Evolutionary conservation across 163 green algal genomes (phyloP).

Genomic region (Scenedesmus sp.): DNA sequence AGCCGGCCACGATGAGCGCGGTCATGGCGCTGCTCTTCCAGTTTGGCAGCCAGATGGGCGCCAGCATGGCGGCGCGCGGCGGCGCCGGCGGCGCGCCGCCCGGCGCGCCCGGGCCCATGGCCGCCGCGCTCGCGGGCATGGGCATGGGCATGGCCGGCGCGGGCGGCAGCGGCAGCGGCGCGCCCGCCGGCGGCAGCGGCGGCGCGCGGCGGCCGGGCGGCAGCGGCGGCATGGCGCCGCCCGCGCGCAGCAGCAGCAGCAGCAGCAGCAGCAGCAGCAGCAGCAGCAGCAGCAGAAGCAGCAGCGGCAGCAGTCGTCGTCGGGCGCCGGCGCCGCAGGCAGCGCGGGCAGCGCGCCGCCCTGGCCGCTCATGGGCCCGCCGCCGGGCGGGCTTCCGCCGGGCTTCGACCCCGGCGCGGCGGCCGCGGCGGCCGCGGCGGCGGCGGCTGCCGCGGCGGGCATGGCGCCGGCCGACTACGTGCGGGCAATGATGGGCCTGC

Average conservation of each 20-base stretch:
- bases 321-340: too few relatives aligned
- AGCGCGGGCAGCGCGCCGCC: too few relatives aligned
- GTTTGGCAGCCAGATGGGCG: conserved; percentile 38
- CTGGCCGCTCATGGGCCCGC: too few relatives aligned
- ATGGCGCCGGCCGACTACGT: conserved; percentile 21
- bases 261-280: neutral
- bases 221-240: neutral
- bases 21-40: conserved; percentile 38
- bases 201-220: neutral
- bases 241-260: conserved; percentile 18
- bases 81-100: neutral
- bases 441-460: neutral
- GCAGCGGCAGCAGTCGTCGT: conserved; percentile 19
- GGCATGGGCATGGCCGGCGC: neutral
- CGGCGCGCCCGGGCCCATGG: neutral
- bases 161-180: neutral
- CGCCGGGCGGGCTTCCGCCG: too few relatives aligned
- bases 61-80: conserved; percentile 22
- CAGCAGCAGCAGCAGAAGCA: conserved; percentile 15
- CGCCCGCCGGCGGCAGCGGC: too few relatives aligned
- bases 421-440: conserved; percentile 3
- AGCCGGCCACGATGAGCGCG: neutral
- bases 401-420: neutral
- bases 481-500: conserved; percentile 16
- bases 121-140: conserved; percentile 12